Conservation (phyloP, 78 protist species). For the Monocercomonoides exilis region DNA sequence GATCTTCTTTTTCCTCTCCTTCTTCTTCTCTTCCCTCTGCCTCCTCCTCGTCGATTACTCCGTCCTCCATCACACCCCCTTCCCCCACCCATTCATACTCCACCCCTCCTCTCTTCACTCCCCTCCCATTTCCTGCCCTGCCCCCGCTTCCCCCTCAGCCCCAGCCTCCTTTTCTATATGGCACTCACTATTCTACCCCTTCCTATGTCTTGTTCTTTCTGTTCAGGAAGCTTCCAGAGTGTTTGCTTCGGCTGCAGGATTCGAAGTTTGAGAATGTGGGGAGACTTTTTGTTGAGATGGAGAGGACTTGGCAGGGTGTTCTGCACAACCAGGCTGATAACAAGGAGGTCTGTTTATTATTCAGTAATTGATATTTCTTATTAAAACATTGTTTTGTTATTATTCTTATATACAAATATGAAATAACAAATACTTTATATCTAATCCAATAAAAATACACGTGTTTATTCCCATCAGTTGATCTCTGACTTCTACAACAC, state of each 20-base stretch:
- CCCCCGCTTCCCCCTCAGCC: not conserved
- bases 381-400: no score
- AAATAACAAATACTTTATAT: no score
- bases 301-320: not conserved
- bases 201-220: constrained; percentile 3
- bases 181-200: constrained; percentile 17
- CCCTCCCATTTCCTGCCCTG: not conserved
- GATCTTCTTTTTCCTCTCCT: not conserved
- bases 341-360: constrained; percentile 3
- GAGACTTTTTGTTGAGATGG: not conserved
- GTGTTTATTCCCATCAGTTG: no score
- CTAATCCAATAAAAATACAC: no score
- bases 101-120: not conserved
- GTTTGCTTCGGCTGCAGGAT: not conserved
- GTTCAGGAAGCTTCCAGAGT: not conserved
- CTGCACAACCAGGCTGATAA: not conserved
- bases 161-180: not conserved
- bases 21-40: not conserved
- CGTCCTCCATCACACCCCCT: no score
- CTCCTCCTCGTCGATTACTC: no score
- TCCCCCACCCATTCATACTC: no score
- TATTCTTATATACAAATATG: no score
- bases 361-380: no score
- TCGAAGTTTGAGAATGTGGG: not conserved
- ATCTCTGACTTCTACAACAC: not conserved